A percentile compares a stretch with the other conserved stretches of the same genome.
Evolutionary conservation across 2,329 filamentous ascomycete genomes (phyloP).

Genomic region (Conoideocrella luteorostrata): DNA sequence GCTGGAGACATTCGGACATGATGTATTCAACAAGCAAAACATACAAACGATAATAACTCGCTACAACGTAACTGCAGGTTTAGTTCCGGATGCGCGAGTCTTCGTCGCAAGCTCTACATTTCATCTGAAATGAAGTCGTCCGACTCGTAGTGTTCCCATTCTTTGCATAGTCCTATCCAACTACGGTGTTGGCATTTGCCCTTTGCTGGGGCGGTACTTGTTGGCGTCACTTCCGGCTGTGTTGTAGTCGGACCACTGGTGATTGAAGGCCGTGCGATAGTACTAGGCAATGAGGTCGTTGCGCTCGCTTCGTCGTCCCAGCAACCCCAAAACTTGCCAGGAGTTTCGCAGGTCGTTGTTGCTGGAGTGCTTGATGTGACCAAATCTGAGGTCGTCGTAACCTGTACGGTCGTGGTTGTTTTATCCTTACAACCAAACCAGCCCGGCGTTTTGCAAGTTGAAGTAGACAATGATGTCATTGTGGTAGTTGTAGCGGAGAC

Average conservation of each 20-base stretch:
- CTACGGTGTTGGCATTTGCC: conserved; percentile 28
- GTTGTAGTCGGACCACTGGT: conserved; percentile 24
- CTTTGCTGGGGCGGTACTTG: conserved; percentile 17
- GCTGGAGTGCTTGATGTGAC: conserved; percentile 19
- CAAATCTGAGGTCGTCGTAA: conserved; percentile 21
- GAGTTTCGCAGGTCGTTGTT: conserved; percentile 39
- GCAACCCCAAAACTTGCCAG: conserved; percentile 53
- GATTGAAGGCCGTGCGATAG: conserved; percentile 16
- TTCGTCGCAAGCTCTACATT: too few relatives aligned
- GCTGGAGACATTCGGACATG: too few relatives aligned
- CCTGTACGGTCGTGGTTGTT: conserved; percentile 24
- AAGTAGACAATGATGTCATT: conserved; percentile 37
- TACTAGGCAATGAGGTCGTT: conserved; percentile 6
- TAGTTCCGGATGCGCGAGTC: too few relatives aligned
- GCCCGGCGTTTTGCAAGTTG: conserved; percentile 55
- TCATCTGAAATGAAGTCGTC: conserved; percentile 23
- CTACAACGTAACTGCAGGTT: too few relatives aligned
- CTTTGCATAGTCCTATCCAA: conserved; percentile 37
- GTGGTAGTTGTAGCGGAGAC: conserved; percentile 32
- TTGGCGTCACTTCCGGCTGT: conserved; percentile 21
- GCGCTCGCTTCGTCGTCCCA: conserved; percentile 33
- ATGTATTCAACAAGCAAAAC: too few relatives aligned
- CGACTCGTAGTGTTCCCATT: conserved; percentile 22
- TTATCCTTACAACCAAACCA: conserved; percentile 61
- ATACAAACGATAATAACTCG: too few relatives aligned